These are phyloP conservation scores for Botryotinia convoluta DNA, from an alignment of 2,329 filamentous ascomycete genomes.

Conservation along the genomic window DNA sequence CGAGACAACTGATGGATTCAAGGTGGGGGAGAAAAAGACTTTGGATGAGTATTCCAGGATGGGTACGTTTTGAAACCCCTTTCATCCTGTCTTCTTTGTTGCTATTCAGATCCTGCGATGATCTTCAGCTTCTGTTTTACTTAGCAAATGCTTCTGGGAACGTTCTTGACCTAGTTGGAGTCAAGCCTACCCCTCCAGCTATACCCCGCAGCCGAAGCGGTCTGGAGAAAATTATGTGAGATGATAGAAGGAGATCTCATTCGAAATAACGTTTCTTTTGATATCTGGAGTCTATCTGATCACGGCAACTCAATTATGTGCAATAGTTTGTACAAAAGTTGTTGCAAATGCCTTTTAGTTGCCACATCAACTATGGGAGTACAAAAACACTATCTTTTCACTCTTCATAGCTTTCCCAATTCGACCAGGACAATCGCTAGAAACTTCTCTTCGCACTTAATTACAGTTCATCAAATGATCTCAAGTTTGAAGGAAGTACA, in stretches of 20 bases:
- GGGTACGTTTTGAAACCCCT: slow-evolving; percentile 56
- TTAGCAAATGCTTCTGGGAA: not conserved
- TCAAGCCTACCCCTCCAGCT: slow-evolving; percentile 13
- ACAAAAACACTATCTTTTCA: not conserved
- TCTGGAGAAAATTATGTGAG: not conserved
- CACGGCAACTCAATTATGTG: not conserved
- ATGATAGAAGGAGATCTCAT: not conserved
- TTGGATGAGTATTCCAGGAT: slow-evolving; percentile 92
- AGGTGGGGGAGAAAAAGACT: slow-evolving; percentile 98
- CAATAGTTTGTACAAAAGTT: not conserved
- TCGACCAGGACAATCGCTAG: not conserved
- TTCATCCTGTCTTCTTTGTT: not conserved
- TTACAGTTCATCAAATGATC: not conserved
- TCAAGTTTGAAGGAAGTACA: not conserved
- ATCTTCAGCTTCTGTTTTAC: not conserved
- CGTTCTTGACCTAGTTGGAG: not conserved
- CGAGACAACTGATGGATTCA: slow-evolving; percentile 92
- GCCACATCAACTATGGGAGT: not conserved
- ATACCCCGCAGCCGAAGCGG: slow-evolving; percentile 14
- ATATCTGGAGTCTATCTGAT: not conserved
- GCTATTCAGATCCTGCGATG: not conserved
- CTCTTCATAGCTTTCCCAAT: not conserved
- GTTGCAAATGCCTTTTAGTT: not conserved
- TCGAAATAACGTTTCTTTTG: not conserved
- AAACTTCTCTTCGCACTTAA: not conserved